A percentile compares a stretch with the other conserved stretches of the same genome.
phyloP scores from a whole-genome alignment of 2,329 filamentous ascomycete species.

The Penicillium vulpinum region DNA sequence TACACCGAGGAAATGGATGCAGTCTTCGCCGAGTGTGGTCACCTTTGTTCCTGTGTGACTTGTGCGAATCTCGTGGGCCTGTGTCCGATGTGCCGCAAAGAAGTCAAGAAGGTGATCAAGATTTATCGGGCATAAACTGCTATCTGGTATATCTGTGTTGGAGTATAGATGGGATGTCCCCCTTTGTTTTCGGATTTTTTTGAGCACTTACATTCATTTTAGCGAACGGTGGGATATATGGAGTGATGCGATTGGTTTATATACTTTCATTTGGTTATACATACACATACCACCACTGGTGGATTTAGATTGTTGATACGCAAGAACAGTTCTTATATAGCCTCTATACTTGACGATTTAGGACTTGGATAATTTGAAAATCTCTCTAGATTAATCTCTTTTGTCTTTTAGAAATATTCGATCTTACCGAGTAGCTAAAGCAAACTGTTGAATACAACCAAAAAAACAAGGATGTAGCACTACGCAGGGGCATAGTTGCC shows the following conservation, averaged over 20 bases:
- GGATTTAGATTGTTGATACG: constrained; percentile 10
- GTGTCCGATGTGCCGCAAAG: constrained; percentile 62
- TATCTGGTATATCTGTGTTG: background rate
- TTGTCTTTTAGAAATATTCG: too few species aligned
- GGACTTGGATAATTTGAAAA: background rate
- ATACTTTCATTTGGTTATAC: constrained; percentile 5
- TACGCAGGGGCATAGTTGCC: too few species aligned
- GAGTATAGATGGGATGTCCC: constrained; percentile 1
- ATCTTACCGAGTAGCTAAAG: too few species aligned
- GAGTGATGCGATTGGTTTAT: constrained; percentile 1
- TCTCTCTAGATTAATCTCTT: too few species aligned
- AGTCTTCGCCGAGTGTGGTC: constrained; percentile 64
- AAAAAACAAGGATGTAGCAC: too few species aligned
- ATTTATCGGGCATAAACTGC: constrained; percentile 50
- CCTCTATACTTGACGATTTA: background rate
- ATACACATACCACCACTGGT: constrained; percentile 5
- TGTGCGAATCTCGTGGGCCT: constrained; percentile 60
- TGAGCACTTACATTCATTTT: background rate
- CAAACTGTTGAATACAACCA: too few species aligned
- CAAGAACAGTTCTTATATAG: background rate
- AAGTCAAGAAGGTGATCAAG: constrained; percentile 58
- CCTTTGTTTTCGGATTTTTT: background rate
- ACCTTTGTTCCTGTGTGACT: constrained; percentile 61
- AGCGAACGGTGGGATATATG: constrained; percentile 7
- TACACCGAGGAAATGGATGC: constrained; percentile 61